Conservation (phyloP, 78 protist species). For the Guillardia theta region DNA sequence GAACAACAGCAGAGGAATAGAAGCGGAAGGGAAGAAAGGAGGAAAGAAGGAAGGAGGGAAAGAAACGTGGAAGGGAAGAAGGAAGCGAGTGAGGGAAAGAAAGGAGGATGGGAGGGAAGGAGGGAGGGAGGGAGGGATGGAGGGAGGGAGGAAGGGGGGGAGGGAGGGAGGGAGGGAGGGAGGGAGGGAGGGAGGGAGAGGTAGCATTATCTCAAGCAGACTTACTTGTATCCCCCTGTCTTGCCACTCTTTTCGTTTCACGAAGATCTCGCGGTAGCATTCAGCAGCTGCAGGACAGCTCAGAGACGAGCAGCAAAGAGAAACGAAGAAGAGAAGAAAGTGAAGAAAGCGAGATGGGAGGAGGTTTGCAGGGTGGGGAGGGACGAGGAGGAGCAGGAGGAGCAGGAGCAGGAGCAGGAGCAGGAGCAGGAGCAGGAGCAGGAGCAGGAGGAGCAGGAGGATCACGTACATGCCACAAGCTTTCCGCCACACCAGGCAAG, state of each 20-base stretch:
- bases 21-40: background rate
- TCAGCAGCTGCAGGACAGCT: too few relatives aligned
- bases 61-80: background rate
- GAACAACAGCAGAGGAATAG: background rate
- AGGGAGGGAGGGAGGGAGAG: background rate
- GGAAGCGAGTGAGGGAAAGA: background rate
- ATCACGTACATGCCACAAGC: too few relatives aligned
- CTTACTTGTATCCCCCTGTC: too few relatives aligned
- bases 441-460: background rate
- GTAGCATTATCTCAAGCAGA: too few relatives aligned
- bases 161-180: background rate
- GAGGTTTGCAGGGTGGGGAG: background rate
- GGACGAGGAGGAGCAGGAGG: background rate
- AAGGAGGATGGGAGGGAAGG: too few relatives aligned
- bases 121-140: background rate
- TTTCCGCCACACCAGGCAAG: too few relatives aligned
- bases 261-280: too few relatives aligned
- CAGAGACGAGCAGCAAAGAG: too few relatives aligned
- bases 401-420: background rate
- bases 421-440: background rate
- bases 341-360: background rate
- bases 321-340: background rate
- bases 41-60: background rate
- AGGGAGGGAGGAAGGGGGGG: background rate
- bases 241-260: too few relatives aligned